These are phyloP conservation scores for Saccharomyces hybrid DNA, from an alignment of 1,139 yeast genomes.

Conservation along the genomic window DNA sequence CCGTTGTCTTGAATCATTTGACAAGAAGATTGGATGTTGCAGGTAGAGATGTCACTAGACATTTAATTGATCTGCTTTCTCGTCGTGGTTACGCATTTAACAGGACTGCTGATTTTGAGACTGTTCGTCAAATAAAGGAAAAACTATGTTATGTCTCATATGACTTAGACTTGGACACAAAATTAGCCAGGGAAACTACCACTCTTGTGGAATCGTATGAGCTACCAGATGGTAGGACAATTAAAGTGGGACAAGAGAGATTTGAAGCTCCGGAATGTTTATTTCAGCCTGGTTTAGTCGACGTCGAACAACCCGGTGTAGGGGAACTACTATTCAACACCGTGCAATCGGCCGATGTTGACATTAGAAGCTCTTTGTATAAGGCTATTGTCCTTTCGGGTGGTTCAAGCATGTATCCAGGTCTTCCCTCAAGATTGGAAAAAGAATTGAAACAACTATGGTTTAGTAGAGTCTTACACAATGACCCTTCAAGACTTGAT, in stretches of 20 bases:
- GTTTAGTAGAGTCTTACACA: slow-evolving; percentile 81
- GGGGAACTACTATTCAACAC: slow-evolving; percentile 91
- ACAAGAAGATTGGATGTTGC: slow-evolving; percentile 94
- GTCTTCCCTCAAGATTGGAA: slow-evolving; percentile 90
- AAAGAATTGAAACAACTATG: slow-evolving; percentile 94
- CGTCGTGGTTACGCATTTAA: slow-evolving; percentile 97
- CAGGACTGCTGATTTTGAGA: slow-evolving; percentile 97
- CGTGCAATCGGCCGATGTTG: slow-evolving; percentile 90
- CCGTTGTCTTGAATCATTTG: slow-evolving; percentile 87
- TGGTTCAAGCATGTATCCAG: slow-evolving; percentile 98
- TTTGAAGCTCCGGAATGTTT: slow-evolving; percentile 98
- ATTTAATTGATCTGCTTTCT: slow-evolving; percentile 77
- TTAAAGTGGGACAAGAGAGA: slow-evolving; percentile 91
- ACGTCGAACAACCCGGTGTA: slow-evolving; percentile 94
- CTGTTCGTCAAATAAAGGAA: slow-evolving; percentile 96
- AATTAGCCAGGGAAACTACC: slow-evolving; percentile 87
- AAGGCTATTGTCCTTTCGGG: slow-evolving; percentile 93
- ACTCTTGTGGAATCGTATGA: slow-evolving; percentile 86
- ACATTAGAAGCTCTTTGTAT: slow-evolving; percentile 78
- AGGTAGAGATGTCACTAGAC: slow-evolving; percentile 95
- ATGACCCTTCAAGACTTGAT: slow-evolving; percentile 78
- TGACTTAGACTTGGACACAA: slow-evolving; percentile 83
- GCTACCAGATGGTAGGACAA: slow-evolving; percentile 92
- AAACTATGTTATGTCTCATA: slow-evolving; percentile 92
- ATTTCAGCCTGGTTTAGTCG: slow-evolving; percentile 93